Evolutionary conservation across 2,329 filamentous ascomycete genomes (phyloP).

Genomic region (Daldinia sp.): DNA sequence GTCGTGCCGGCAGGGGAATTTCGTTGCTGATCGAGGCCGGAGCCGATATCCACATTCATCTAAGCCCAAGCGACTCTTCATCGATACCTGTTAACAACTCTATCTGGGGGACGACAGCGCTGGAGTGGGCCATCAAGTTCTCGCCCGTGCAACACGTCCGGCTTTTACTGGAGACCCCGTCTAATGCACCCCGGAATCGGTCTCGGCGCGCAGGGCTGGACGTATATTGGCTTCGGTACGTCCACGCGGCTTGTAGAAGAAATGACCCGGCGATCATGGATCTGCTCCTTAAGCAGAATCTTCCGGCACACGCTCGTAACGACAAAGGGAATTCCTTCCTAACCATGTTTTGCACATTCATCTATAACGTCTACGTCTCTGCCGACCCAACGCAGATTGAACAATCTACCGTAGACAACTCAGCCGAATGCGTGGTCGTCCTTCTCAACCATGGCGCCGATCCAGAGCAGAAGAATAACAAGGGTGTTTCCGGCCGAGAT

Average conservation of each 20-base stretch:
- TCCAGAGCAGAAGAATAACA: slow-evolving; percentile 12
- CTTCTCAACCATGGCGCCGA: slow-evolving; percentile 17
- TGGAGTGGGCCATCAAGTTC: slow-evolving; percentile 35
- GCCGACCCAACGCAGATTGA: no score
- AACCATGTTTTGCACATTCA: slow-evolving; percentile 33
- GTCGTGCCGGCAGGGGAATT: neutral
- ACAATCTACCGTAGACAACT: slow-evolving; percentile 18
- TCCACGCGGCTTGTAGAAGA: slow-evolving; percentile 30
- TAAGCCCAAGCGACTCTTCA: neutral
- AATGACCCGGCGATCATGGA: slow-evolving; percentile 4
- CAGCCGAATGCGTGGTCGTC: slow-evolving; percentile 14
- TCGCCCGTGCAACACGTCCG: slow-evolving; percentile 7
- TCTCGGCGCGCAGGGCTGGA: neutral
- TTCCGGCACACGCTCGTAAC: neutral
- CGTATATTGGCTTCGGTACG: slow-evolving; percentile 18
- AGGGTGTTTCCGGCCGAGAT: slow-evolving; percentile 27
- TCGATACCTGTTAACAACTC: neutral
- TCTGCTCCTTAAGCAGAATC: neutral
- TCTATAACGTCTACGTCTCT: slow-evolving; percentile 18
- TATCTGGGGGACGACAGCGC: slow-evolving; percentile 31
- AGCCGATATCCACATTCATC: slow-evolving; percentile 21
- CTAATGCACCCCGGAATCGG: neutral
- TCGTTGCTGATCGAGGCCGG: neutral
- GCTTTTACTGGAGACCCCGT: neutral
- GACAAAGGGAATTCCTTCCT: slow-evolving; percentile 32